These are phyloP conservation scores for Didymosphaeria variabile DNA, from an alignment of 2,329 filamentous ascomycete species.

Conservation along the genomic window DNA sequence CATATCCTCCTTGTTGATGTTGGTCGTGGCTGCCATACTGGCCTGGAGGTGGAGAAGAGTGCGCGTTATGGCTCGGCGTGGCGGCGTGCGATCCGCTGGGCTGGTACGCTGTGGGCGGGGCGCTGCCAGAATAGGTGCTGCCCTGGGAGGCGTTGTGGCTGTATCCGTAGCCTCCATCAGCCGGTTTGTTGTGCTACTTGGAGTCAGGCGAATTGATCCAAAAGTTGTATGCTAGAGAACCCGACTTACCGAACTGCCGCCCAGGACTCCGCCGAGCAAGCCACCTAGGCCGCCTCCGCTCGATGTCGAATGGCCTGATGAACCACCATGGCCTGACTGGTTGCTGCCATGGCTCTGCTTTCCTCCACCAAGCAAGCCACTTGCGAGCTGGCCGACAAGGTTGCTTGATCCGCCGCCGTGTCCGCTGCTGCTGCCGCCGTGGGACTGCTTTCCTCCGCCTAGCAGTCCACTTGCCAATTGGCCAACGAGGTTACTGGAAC, in stretches of 20 bases:
- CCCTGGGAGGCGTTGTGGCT: slow-evolving; percentile 59
- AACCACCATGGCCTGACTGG: slow-evolving; percentile 58
- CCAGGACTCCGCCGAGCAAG: slow-evolving; percentile 46
- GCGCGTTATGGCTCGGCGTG: slow-evolving; percentile 27
- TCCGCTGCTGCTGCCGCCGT: slow-evolving; percentile 39
- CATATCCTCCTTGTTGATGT: slow-evolving; percentile 30
- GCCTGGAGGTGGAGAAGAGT: slow-evolving; percentile 28
- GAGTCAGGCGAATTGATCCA: slow-evolving; percentile 11
- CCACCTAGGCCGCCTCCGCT: slow-evolving; percentile 38
- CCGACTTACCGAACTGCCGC: slow-evolving; percentile 46
- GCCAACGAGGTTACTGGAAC: slow-evolving; percentile 56
- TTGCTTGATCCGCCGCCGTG: slow-evolving; percentile 48
- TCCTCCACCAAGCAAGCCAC: slow-evolving; percentile 51
- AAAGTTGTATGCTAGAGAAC: neutral
- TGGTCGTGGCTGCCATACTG: slow-evolving; percentile 21
- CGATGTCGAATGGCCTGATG: slow-evolving; percentile 26
- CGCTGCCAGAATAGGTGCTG: slow-evolving; percentile 68
- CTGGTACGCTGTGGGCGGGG: slow-evolving; percentile 70
- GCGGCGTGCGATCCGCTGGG: slow-evolving; percentile 41
- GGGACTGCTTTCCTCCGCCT: slow-evolving; percentile 47
- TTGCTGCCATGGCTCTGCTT: slow-evolving; percentile 50
- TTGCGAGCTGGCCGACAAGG: slow-evolving; percentile 65
- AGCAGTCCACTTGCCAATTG: slow-evolving; percentile 63
- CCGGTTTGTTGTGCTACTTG: slow-evolving; percentile 50
- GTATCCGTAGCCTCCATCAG: slow-evolving; percentile 62